Conservation (phyloP, 805 yeast species). For the Schwanniomyces sp. region DNA sequence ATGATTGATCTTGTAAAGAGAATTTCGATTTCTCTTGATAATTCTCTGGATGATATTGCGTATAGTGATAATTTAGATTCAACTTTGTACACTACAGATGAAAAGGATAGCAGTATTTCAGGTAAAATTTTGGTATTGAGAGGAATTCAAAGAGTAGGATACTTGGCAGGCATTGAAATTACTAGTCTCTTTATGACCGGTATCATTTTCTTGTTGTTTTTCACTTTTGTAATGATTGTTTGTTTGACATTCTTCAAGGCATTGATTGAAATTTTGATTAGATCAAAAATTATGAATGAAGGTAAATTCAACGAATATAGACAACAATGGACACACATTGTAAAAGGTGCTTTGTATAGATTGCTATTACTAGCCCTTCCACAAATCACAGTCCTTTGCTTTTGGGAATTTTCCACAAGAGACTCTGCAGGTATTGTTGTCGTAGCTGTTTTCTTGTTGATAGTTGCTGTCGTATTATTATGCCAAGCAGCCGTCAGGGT, state of each 20-base stretch:
- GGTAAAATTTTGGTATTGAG: slow-evolving; percentile 77
- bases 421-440: slow-evolving; percentile 85
- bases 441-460: slow-evolving; percentile 70
- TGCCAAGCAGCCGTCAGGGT: slow-evolving; percentile 74
- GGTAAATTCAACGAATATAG: slow-evolving; percentile 76
- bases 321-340: slow-evolving; percentile 76
- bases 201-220: slow-evolving; percentile 78
- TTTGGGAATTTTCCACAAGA: slow-evolving; percentile 85
- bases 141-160: slow-evolving; percentile 92
- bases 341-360: slow-evolving; percentile 87
- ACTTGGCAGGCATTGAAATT: slow-evolving; percentile 78
- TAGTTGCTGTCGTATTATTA: slow-evolving; percentile 58
- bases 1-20: slow-evolving; percentile 21
- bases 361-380: slow-evolving; percentile 84
- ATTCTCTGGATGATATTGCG: slow-evolving; percentile 43
- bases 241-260: slow-evolving; percentile 66
- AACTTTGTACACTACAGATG: slow-evolving; percentile 66
- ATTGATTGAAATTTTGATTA: slow-evolving; percentile 58
- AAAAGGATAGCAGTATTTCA: slow-evolving; percentile 56
- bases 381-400: slow-evolving; percentile 73
- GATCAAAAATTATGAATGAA: slow-evolving; percentile 57
- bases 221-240: slow-evolving; percentile 59
- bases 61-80: slow-evolving; percentile 41
- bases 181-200: slow-evolving; percentile 86
- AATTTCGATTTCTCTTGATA: slow-evolving; percentile 35